Percentiles rank a stretch among this genome's conserved stretches.
Conservation (phyloP, 2,329 filamentous ascomycete genomes). For the Pseudogymnoascus sp. region DNA sequence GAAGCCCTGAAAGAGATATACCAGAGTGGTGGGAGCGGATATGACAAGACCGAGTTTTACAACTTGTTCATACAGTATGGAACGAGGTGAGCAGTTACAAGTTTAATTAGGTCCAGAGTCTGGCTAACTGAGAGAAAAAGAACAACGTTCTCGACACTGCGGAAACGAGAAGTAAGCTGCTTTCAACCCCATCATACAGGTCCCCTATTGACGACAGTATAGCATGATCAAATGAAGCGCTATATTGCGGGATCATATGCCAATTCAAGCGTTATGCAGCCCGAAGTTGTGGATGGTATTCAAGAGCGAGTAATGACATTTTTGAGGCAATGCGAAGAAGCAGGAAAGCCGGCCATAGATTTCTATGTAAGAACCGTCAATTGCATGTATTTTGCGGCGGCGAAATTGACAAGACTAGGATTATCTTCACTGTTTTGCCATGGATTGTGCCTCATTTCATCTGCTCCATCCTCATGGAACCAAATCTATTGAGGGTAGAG, state of each 20-base stretch:
- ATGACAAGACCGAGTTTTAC: constrained; percentile 58
- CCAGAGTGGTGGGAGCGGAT: constrained; percentile 51
- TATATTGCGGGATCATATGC: constrained; percentile 59
- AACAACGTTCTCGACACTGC: constrained; percentile 33
- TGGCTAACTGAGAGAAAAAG: constrained; percentile 16
- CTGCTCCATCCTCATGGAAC: constrained; percentile 60
- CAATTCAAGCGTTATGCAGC: constrained; percentile 56
- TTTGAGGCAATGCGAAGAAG: constrained; percentile 41
- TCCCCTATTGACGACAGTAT: neutral
- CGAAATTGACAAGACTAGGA: constrained; percentile 14
- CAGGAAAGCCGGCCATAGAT: constrained; percentile 42
- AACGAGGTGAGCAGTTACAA: constrained; percentile 35
- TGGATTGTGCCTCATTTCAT: constrained; percentile 60
- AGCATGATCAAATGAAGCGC: constrained; percentile 56
- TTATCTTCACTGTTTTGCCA: constrained; percentile 54
- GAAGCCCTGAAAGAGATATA: constrained; percentile 55
- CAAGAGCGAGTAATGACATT: constrained; percentile 48
- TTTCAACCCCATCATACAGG: neutral
- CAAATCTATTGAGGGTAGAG: constrained; percentile 47
- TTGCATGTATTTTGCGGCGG: neutral
- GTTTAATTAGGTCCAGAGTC: neutral
- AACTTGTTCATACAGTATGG: constrained; percentile 50
- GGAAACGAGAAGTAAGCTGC: constrained; percentile 21
- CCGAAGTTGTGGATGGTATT: constrained; percentile 47
- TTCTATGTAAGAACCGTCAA: constrained; percentile 44